Percentiles rank a stretch among this genome's conserved stretches.
These are phyloP conservation scores for Camellia granthamiana DNA, from an alignment of 148 eudicot genomes.

Conservation along the genomic window DNA sequence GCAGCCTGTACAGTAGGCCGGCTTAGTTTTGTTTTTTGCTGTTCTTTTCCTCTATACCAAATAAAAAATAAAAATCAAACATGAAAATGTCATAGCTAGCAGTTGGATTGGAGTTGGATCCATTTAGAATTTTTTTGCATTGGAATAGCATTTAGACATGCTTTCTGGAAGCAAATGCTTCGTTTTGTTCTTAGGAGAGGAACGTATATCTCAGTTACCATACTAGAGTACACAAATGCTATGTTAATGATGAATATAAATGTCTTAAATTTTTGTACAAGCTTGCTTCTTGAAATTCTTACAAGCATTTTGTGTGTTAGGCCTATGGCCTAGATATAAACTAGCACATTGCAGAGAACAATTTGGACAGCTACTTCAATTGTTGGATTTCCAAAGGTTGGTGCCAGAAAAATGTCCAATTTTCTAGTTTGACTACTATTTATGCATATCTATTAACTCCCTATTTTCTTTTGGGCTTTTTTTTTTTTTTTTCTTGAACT, in stretches of 20 bases:
- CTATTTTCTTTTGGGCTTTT: too few relatives aligned
- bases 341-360: constrained; percentile 96
- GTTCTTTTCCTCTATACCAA: too few relatives aligned
- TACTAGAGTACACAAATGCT: background rate
- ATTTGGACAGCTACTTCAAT: constrained; percentile 78
- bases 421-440: too few relatives aligned
- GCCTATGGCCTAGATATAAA: constrained; percentile 65
- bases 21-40: too few relatives aligned
- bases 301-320: constrained; percentile 8
- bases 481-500: too few relatives aligned
- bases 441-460: too few relatives aligned
- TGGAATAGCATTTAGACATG: background rate
- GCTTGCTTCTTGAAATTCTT: background rate
- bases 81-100: background rate
- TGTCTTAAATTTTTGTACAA: background rate
- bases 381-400: constrained; percentile 95
- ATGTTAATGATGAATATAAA: background rate
- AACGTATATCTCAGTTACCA: background rate
- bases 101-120: background rate
- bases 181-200: background rate
- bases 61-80: background rate
- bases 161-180: background rate
- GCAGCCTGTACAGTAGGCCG: too few relatives aligned
- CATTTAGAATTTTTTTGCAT: background rate
- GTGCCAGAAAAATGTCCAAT: background rate